Evolutionary conservation across 2,329 filamentous ascomycete species (phyloP), one percentile per base, ranked within the genome.

Genomic region (Neofusicoccum ribis): DNA sequence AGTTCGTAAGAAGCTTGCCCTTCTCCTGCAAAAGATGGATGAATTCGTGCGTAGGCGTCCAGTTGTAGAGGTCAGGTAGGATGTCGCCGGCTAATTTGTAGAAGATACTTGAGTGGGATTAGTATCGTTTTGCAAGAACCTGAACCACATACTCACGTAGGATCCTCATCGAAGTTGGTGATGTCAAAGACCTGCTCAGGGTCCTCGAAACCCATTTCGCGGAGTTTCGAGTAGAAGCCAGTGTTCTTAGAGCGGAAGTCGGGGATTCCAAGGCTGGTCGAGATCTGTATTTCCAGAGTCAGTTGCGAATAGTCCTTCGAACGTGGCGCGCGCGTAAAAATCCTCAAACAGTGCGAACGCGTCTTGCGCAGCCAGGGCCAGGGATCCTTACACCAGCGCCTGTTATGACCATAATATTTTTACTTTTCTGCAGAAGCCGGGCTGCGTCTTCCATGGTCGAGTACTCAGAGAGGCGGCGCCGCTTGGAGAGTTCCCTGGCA

Each of bases 161-260:
- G 95, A 74, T 98, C 91, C 54, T 93, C 86, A 70, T 88, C 88
- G 78, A 99, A 99, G 70, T 93, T 84, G 61, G 87, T 80, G 68
- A 98, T 95, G 79, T 97, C 92, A 74, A 99, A 99, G 31, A 98
- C 93, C 74, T 98, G 93, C 75, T 98, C 93, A 1, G 94, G 94
- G 72, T 97, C 93, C 68, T 82, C 87, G 67, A 88, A 83, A 6
- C 92, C 93, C 67, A 95, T 85, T 72, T 92, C 87, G 70, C 87
- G 88, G 60, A 98, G 83, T 74, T 93, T 90, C 51, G 92, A 89
- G 79, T 98, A 98, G 64, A 98, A 89, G 58, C 94, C 94, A 1
- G 89, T 96, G 72, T 92, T 91, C 77, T 95, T 95, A 61, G 93
- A 97, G 69, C 95, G 89, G 74, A 99, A 99, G 77, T 99, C 95